Percentiles rank a stretch among this genome's conserved stretches.
These are phyloP conservation scores for Corinectria fuckeliana DNA, from an alignment of 2,329 filamentous ascomycete species.

Conservation along the genomic window DNA sequence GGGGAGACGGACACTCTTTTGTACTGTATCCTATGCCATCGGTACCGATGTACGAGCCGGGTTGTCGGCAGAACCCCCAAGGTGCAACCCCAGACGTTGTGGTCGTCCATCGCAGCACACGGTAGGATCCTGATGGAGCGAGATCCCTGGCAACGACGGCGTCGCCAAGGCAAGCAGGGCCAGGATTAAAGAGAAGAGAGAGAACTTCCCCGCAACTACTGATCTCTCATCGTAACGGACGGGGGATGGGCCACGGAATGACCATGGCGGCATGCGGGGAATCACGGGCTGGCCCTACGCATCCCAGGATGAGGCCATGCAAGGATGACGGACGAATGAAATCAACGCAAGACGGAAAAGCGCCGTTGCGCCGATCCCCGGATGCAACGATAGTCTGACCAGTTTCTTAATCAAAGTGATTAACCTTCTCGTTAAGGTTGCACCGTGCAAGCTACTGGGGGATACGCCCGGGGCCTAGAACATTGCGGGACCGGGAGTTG, in stretches of 20 bases:
- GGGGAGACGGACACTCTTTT: constrained; percentile 22
- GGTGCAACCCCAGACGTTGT: constrained; percentile 11
- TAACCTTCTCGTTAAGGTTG: too few species aligned
- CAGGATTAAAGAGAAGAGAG: background rate
- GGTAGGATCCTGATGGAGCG: too few species aligned
- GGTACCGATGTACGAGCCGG: background rate
- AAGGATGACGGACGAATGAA: constrained; percentile 11
- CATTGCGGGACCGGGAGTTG: too few species aligned
- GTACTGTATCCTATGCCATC: constrained; percentile 2
- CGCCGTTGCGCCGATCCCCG: too few species aligned
- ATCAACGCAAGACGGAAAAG: background rate
- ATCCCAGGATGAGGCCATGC: too few species aligned
- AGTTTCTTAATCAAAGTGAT: too few species aligned
- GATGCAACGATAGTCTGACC: too few species aligned
- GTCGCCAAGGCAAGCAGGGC: background rate
- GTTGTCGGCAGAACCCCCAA: constrained; percentile 2
- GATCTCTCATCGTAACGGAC: too few species aligned
- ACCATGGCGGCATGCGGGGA: constrained; percentile 17
- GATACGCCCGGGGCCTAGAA: too few species aligned
- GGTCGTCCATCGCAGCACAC: background rate
- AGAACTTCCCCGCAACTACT: too few species aligned
- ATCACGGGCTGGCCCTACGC: constrained; percentile 14
- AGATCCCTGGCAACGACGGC: too few species aligned
- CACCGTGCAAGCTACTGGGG: too few species aligned
- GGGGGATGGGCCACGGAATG: background rate